Conservation (phyloP, 1,139 yeast species). For the Suhomyces bokatorum region DNA sequence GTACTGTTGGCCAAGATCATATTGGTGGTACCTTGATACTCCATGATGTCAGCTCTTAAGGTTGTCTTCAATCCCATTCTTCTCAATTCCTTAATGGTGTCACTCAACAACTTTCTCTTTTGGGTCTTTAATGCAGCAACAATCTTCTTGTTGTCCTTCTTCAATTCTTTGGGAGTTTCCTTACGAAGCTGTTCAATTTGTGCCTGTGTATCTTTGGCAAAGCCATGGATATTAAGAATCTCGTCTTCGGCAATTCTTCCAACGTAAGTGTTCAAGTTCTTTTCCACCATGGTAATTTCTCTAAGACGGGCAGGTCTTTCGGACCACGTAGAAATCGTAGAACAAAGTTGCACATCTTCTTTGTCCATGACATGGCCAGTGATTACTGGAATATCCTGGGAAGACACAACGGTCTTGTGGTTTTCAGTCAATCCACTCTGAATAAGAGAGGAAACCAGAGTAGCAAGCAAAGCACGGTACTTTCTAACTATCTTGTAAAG, state of each 20-base stretch:
- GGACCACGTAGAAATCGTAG: constrained; percentile 46
- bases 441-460: constrained; percentile 55
- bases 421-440: constrained; percentile 55
- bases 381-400: constrained; percentile 16
- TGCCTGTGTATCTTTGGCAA: constrained; percentile 53
- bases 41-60: constrained; percentile 63
- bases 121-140: constrained; percentile 76
- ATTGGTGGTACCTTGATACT: constrained; percentile 62
- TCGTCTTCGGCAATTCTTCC: constrained; percentile 33
- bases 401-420: constrained; percentile 12
- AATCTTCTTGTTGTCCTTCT: constrained; percentile 72
- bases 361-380: constrained; percentile 19
- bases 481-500: constrained; percentile 83
- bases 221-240: constrained; percentile 46
- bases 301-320: constrained; percentile 57
- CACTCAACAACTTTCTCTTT: constrained; percentile 76
- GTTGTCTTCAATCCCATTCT: constrained; percentile 73
- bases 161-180: constrained; percentile 74
- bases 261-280: constrained; percentile 55
- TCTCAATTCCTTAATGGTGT: constrained; percentile 69
- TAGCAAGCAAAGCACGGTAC: constrained; percentile 64
- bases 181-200: constrained; percentile 64
- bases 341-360: constrained; percentile 19
- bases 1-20: constrained; percentile 57
- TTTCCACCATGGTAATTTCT: constrained; percentile 50